Conservation (phyloP, 1,284 basidiomycete genomes). For the Flammula alnicola region DNA sequence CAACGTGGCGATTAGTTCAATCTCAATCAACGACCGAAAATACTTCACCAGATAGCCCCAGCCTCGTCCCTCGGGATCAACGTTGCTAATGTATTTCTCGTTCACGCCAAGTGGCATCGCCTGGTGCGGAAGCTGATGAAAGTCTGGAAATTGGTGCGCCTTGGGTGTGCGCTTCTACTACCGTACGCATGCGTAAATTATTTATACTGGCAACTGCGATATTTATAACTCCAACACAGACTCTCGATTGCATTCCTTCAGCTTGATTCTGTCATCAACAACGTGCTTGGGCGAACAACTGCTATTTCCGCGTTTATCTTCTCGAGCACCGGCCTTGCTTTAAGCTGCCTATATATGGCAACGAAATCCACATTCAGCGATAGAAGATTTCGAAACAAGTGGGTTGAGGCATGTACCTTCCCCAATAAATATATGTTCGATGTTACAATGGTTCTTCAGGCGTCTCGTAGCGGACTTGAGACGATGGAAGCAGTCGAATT, state of each 20-base stretch:
- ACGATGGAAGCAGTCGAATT: no score
- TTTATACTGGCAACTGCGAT: not conserved
- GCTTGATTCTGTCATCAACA: not conserved
- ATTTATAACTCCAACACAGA: not conserved
- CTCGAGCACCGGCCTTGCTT: not conserved
- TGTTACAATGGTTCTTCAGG: no score
- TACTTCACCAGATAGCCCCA: no score
- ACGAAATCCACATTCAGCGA: conserved; percentile 1
- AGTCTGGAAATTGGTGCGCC: not conserved
- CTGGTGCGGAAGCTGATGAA: not conserved
- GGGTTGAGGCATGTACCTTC: no score
- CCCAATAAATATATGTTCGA: no score
- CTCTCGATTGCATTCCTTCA: conserved; percentile 1
- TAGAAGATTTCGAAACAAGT: not conserved
- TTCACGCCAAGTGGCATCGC: not conserved
- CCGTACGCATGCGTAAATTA: not conserved
- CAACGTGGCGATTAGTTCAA: not conserved
- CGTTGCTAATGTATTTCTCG: no score
- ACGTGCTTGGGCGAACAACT: not conserved
- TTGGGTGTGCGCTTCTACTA: not conserved
- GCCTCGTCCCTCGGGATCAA: no score
- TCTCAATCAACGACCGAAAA: no score
- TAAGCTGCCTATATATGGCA: not conserved
- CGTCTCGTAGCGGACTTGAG: no score
- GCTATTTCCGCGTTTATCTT: conserved; percentile 1